phyloP scores from a whole-genome alignment of 805 yeast species.

The Candida parachauliodes region DNA sequence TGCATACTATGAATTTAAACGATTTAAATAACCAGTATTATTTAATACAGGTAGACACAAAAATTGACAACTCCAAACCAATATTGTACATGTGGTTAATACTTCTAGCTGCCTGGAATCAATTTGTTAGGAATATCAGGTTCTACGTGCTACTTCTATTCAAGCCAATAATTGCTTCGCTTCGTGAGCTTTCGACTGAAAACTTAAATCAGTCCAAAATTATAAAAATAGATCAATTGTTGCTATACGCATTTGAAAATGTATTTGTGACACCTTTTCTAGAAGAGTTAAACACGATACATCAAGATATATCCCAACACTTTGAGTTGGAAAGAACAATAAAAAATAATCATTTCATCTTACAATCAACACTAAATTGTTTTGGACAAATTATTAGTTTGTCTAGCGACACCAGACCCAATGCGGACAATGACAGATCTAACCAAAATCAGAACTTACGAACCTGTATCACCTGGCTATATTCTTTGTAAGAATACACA shows the following conservation, averaged over 20 bases:
- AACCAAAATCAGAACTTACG: too few relatives aligned
- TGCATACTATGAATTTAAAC: background rate
- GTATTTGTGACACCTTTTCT: constrained; percentile 24
- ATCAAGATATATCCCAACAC: too few relatives aligned
- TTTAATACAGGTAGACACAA: constrained; percentile 8
- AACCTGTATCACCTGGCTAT: too few relatives aligned
- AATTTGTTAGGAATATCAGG: constrained; percentile 25
- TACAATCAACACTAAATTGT: too few relatives aligned
- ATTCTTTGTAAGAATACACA: too few relatives aligned
- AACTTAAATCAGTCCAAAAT: background rate
- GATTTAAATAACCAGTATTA: background rate
- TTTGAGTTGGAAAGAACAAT: too few relatives aligned
- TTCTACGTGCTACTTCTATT: constrained; percentile 22
- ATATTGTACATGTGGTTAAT: constrained; percentile 16
- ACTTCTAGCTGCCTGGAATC: constrained; percentile 23
- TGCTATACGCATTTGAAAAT: constrained; percentile 27
- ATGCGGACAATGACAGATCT: too few relatives aligned
- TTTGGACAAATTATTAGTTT: too few relatives aligned
- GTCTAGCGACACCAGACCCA: too few relatives aligned
- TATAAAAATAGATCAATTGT: constrained; percentile 24
- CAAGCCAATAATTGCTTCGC: constrained; percentile 19
- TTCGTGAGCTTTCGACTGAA: constrained; percentile 8
- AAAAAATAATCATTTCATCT: too few relatives aligned
- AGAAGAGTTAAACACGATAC: too few relatives aligned
- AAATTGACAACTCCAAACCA: background rate